These are phyloP conservation scores for Carex littledalei DNA, from an alignment of 176 grass and related monocot species.

Conservation along the genomic window DNA sequence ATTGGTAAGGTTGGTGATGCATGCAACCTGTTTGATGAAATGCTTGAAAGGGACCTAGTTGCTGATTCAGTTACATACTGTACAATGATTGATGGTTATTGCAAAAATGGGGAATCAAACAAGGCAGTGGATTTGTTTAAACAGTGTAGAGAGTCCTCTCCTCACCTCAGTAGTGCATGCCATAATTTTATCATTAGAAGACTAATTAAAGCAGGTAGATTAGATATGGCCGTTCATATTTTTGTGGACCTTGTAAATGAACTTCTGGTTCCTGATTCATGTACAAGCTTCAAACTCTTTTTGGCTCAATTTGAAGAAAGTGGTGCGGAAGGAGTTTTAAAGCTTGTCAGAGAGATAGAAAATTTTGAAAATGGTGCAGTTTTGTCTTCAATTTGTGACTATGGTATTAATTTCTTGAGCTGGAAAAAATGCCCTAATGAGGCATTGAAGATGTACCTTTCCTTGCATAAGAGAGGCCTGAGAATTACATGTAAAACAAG, in stretches of 20 bases:
- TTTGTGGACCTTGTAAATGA: slow-evolving; percentile 54
- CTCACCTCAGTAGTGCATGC: slow-evolving; percentile 30
- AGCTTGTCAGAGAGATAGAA: slow-evolving; percentile 47
- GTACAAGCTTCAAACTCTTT: slow-evolving; percentile 50
- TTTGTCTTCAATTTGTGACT: slow-evolving; percentile 58
- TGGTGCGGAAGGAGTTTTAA: slow-evolving; percentile 45
- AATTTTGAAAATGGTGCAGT: slow-evolving; percentile 33
- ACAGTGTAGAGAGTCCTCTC: slow-evolving; percentile 39
- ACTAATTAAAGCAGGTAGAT: slow-evolving; percentile 49
- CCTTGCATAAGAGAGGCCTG: slow-evolving; percentile 41
- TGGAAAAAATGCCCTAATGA: slow-evolving; percentile 37
- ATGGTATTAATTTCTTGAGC: slow-evolving; percentile 64
- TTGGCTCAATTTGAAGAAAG: slow-evolving; percentile 46
- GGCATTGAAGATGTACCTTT: slow-evolving; percentile 56
- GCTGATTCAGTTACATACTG: slow-evolving; percentile 65
- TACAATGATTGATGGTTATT: slow-evolving; percentile 54
- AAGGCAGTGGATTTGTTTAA: slow-evolving; percentile 59
- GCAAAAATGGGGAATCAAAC: slow-evolving; percentile 50
- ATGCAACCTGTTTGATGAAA: slow-evolving; percentile 59
- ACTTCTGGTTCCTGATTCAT: slow-evolving; percentile 33
- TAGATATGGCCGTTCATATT: slow-evolving; percentile 39
- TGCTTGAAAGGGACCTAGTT: slow-evolving; percentile 50
- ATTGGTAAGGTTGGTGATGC: slow-evolving; percentile 63
- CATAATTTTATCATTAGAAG: slow-evolving; percentile 45
- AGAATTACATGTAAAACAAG: slow-evolving; percentile 55